A percentile compares a stretch with the other conserved stretches of the same genome.
phyloP scores from a whole-genome alignment of 768 basidiomycete species.

The Tricholoma sp. region DNA sequence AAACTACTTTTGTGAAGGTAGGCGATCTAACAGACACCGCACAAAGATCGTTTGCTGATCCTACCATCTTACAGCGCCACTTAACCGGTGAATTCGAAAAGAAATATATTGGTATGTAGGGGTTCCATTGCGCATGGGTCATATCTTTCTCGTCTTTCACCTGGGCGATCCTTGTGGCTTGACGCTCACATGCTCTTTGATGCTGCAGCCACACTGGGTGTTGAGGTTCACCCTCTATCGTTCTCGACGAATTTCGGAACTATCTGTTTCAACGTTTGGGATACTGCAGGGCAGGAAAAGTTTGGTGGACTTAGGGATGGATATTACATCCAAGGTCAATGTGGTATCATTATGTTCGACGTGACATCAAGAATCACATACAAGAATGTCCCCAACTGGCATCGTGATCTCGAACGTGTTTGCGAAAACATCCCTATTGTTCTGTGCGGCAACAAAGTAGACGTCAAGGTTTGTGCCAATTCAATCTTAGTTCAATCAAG shows the following conservation, averaged over 20 bases:
- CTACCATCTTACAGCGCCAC: slow-evolving; percentile 63
- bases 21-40: slow-evolving; percentile 19
- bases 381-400: slow-evolving; percentile 99
- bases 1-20: slow-evolving; percentile 98
- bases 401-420: slow-evolving; percentile 98
- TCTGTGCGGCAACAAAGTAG: slow-evolving; percentile 99
- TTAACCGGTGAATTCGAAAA: slow-evolving; percentile 99
- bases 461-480: slow-evolving; percentile 78
- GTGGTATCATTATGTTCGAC: slow-evolving; percentile 99
- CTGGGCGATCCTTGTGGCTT: slow-evolving; percentile 8
- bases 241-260: slow-evolving; percentile 99
- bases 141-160: slow-evolving; percentile 10
- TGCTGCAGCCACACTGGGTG: slow-evolving; percentile 89
- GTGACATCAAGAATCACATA: slow-evolving; percentile 99
- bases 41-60: slow-evolving; percentile 58
- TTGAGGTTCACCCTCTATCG: slow-evolving; percentile 94
- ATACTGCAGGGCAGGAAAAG: slow-evolving; percentile 99
- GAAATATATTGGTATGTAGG: slow-evolving; percentile 89
- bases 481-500: slow-evolving; percentile 6
- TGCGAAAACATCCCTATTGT: slow-evolving; percentile 99
- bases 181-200: slow-evolving; percentile 9
- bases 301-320: slow-evolving; percentile 98
- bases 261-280: slow-evolving; percentile 99
- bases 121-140: slow-evolving; percentile 6
- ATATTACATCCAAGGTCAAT: slow-evolving; percentile 96